Evolutionary conservation across 805 yeast genomes (phyloP).

Genomic region (Starmerella geochares): DNA sequence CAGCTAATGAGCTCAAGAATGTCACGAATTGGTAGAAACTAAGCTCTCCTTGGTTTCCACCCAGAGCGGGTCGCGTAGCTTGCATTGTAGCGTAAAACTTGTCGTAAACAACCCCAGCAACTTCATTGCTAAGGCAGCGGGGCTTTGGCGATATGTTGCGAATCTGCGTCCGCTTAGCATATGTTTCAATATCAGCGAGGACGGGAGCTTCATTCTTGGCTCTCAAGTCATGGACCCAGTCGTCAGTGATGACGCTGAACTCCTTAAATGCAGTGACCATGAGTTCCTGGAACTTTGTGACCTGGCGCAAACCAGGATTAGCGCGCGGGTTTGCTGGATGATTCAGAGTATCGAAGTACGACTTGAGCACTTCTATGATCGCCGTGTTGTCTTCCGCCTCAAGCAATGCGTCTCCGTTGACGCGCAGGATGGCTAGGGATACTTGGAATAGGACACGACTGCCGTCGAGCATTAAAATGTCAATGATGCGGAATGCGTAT

Average conservation of each 20-base stretch:
- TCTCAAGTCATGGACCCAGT: constrained; percentile 58
- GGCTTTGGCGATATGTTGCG: constrained; percentile 68
- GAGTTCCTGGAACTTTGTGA: constrained; percentile 80
- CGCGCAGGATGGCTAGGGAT: constrained; percentile 77
- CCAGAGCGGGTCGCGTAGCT: constrained; percentile 44
- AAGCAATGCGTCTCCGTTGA: constrained; percentile 76
- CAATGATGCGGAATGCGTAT: constrained; percentile 83
- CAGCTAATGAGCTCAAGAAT: constrained; percentile 70
- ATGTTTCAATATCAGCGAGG: constrained; percentile 73
- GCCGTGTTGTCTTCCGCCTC: constrained; percentile 84
- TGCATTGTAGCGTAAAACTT: constrained; percentile 68
- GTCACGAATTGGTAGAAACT: constrained; percentile 57
- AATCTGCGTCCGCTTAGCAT: constrained; percentile 84
- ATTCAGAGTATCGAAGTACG: constrained; percentile 67
- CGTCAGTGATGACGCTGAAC: constrained; percentile 69
- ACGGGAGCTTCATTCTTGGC: constrained; percentile 63
- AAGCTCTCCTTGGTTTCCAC: constrained; percentile 49
- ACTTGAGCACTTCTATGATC: constrained; percentile 74
- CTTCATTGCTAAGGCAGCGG: constrained; percentile 45
- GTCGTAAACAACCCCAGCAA: constrained; percentile 69
- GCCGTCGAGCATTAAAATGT: constrained; percentile 82
- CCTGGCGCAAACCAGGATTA: constrained; percentile 49
- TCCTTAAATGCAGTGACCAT: constrained; percentile 89
- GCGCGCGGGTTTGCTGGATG: constrained; percentile 64
- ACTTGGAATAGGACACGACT: constrained; percentile 83